phyloP scores from a whole-genome alignment of 352 stramenopile genomes.

The Pseudoperonospora humuli region DNA sequence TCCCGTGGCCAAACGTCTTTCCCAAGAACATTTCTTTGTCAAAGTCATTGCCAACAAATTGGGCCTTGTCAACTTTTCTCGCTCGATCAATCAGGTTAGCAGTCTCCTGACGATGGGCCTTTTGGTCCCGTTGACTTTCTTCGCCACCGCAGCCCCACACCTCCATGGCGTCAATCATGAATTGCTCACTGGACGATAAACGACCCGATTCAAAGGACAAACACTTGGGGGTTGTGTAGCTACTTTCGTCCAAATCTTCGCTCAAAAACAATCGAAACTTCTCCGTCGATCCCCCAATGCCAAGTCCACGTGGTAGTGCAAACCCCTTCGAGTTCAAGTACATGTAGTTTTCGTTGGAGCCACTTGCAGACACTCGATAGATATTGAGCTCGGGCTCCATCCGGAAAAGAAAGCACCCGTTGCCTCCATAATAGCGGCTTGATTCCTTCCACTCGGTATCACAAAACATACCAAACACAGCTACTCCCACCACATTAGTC shows the following conservation, averaged over 20 bases:
- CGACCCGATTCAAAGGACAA: constrained; percentile 62
- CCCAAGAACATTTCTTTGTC: constrained; percentile 75
- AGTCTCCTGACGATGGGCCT: constrained; percentile 64
- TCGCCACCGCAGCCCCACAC: constrained; percentile 75
- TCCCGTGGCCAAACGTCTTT: constrained; percentile 73
- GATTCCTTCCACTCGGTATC: constrained; percentile 83
- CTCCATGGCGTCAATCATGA: constrained; percentile 61
- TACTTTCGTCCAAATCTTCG: constrained; percentile 79
- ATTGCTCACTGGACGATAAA: constrained; percentile 51
- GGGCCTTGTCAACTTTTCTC: constrained; percentile 81
- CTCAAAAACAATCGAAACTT: constrained; percentile 74
- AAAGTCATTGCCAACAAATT: constrained; percentile 78
- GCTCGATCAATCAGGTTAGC: constrained; percentile 77
- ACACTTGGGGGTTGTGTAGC: constrained; percentile 69
- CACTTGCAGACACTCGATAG: constrained; percentile 42
- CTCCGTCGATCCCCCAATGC: constrained; percentile 67
- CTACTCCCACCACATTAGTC: constrained; percentile 17
- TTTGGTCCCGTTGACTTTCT: constrained; percentile 40
- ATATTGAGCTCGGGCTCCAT: constrained; percentile 52
- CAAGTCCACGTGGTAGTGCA: constrained; percentile 59
- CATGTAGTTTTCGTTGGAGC: constrained; percentile 67
- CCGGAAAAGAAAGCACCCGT: constrained; percentile 76
- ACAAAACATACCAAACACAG: constrained; percentile 82
- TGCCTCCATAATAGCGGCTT: constrained; percentile 71
- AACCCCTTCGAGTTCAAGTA: constrained; percentile 85